Conservation (phyloP, 2,329 filamentous ascomycete genomes). For the Aureobasidium sp. region DNA sequence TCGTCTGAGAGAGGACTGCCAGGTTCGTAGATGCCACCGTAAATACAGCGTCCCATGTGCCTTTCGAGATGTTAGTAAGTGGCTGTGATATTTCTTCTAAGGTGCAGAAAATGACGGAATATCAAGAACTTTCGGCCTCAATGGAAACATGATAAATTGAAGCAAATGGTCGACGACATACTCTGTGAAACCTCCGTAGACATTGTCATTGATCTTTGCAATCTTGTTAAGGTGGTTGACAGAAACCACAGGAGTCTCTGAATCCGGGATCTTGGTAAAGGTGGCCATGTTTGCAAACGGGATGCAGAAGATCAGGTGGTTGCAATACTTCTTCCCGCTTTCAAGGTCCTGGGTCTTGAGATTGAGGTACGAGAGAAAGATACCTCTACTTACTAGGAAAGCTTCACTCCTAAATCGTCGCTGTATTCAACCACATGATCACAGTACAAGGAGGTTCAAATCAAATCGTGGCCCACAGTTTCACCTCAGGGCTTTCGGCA, state of each 20-base stretch:
- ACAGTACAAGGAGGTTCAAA: background rate
- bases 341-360: background rate
- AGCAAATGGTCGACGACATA: constrained; percentile 35
- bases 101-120: too few species aligned
- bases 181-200: constrained; percentile 82
- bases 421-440: constrained; percentile 4
- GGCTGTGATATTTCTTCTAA: background rate
- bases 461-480: constrained; percentile 4
- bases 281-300: constrained; percentile 53
- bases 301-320: background rate
- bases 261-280: constrained; percentile 60
- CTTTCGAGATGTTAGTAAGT: constrained; percentile 35
- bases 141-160: background rate
- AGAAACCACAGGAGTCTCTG: constrained; percentile 56
- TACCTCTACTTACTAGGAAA: background rate
- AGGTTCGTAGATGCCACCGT: constrained; percentile 78
- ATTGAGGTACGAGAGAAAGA: constrained; percentile 1
- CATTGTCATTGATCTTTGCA: constrained; percentile 70
- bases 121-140: too few species aligned
- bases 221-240: constrained; percentile 59
- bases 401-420: constrained; percentile 5
- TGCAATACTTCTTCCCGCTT: background rate
- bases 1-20: constrained; percentile 64
- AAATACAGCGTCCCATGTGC: constrained; percentile 85
- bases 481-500: background rate